phyloP scores from a whole-genome alignment of 2,329 filamentous ascomycete genomes.

The Aureobasidium sp. region DNA sequence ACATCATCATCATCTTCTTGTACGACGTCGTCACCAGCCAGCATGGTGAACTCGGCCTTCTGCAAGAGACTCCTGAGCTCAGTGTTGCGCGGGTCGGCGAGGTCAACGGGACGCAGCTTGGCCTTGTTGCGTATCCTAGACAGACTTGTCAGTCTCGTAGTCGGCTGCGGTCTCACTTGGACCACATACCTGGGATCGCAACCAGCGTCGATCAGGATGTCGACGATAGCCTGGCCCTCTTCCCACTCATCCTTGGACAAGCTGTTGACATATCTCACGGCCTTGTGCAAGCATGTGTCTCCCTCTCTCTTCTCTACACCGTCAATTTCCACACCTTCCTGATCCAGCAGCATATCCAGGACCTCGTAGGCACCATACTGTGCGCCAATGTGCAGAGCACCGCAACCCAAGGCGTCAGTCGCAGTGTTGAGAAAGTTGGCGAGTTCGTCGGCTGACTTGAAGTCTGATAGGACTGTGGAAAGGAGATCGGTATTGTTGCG shows the following conservation, averaged over 20 bases:
- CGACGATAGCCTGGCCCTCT: constrained; percentile 58
- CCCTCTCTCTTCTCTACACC: constrained; percentile 61
- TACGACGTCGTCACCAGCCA: constrained; percentile 41
- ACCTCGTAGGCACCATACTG: constrained; percentile 77
- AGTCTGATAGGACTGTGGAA: constrained; percentile 58
- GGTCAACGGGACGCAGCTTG: constrained; percentile 61
- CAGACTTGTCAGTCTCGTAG: background rate
- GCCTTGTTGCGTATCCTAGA: constrained; percentile 58
- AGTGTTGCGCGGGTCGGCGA: constrained; percentile 63
- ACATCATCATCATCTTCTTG: constrained; percentile 38
- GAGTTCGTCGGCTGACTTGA: constrained; percentile 50
- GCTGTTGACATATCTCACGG: constrained; percentile 66
- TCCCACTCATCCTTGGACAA: constrained; percentile 55
- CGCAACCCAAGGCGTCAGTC: constrained; percentile 76
- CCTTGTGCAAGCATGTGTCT: constrained; percentile 73
- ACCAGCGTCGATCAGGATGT: constrained; percentile 77
- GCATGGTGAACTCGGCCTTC: constrained; percentile 59
- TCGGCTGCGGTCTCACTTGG: background rate
- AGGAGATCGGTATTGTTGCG: constrained; percentile 87
- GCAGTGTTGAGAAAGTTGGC: constrained; percentile 77
- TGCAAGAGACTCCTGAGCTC: constrained; percentile 56
- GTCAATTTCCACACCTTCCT: constrained; percentile 79
- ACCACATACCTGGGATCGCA: constrained; percentile 44
- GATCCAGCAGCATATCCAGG: constrained; percentile 74
- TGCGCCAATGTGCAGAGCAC: constrained; percentile 84